Evolutionary conservation across 805 yeast species (phyloP), one percentile per base, ranked within the genome.

Genomic region (Zygoascus flipseniorum): DNA sequence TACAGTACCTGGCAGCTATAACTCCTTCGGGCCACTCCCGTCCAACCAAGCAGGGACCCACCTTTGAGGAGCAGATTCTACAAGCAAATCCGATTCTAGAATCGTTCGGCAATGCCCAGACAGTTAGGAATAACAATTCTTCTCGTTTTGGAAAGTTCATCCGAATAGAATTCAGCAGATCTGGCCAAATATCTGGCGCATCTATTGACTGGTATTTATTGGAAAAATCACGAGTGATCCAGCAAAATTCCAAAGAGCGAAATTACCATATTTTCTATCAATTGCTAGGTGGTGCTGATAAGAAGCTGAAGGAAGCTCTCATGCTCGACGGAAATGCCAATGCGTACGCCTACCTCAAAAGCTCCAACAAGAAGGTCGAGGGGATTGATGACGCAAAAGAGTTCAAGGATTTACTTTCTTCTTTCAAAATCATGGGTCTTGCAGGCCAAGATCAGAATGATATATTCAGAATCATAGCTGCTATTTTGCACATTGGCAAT

Each of bases 141-240:
- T 92, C 98, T 5, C 80, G 99, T 64, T 93, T 93, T 67, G 99
- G 99, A 41, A 93, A 93, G 70, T 93, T 93, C 64, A 87, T 93
- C 58, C 85, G 89, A 63, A 86, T 93, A 55, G 89, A 83, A 65
- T 87, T 92, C 60, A 76, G 78, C 53, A 62, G 71, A 2, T 66
- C 75, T 10, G 88, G 88, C 2, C 77, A 77, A 55, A 84, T 93
- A 46, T 75, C 79, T 19, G 97, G 97, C 11, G 98, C 98, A 10
- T 84, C 86, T 59, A 89, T 93, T 49, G 97, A 92, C 62, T 93
- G 96, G 88, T 93, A 93, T 62, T 72, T 93, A 23, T 72, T 93
- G 43, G 99, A 93, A 66, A 93, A 93, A 69, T 88, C 97, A 5
- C 81, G 99, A 62, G 96, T 93, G 14, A 84, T 89, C 5, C 72